phyloP scores from a whole-genome alignment of 441 rosid genomes.

The Brassica hybrid region DNA sequence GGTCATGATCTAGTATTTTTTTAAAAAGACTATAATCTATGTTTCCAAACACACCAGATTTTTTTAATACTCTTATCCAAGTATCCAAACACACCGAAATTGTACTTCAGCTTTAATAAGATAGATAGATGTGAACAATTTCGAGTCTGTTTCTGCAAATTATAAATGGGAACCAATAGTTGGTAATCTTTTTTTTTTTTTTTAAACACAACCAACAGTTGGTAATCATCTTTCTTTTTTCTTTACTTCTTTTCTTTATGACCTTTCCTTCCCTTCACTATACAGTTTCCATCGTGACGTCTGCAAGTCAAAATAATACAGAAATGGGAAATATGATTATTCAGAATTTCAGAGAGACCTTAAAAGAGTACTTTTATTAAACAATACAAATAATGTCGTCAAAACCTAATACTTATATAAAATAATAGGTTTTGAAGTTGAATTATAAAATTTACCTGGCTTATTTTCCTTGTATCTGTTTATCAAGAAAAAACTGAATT shows the following conservation, averaged over 20 bases:
- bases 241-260: not conserved
- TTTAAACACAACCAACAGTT: no score
- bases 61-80: no score
- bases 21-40: no score
- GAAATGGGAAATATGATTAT: not conserved
- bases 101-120: no score
- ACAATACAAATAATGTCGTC: not conserved
- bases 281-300: conserved; percentile 16
- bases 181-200: not conserved
- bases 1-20: no score
- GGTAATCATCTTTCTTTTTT: not conserved
- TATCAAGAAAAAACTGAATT: not conserved
- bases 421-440: not conserved
- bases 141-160: no score
- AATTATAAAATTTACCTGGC: not conserved
- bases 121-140: no score
- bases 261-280: conserved; percentile 14
- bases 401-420: not conserved
- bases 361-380: not conserved
- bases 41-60: no score
- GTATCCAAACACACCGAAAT: no score
- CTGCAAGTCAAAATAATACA: conserved; percentile 32
- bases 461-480: not conserved
- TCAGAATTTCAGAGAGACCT: not conserved
- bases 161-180: no score